phyloP scores from a whole-genome alignment of 73 alveolate genomes.

The Paramecium biaurelia region DNA sequence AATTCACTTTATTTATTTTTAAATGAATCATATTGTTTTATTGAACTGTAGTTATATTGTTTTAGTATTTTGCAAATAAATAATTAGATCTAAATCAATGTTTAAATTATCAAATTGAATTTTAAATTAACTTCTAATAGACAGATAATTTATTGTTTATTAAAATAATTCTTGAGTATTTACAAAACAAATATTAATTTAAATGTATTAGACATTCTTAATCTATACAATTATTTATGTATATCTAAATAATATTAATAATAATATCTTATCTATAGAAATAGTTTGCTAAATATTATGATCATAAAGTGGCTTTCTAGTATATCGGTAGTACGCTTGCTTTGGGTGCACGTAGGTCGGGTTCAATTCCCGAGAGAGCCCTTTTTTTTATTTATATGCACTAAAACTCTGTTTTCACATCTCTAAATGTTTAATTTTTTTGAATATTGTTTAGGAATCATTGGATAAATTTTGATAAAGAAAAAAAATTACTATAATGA shows the following conservation, averaged over 20 bases:
- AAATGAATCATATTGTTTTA: too few relatives aligned
- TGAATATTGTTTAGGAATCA: too few relatives aligned
- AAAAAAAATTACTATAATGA: too few relatives aligned
- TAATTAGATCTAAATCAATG: too few relatives aligned
- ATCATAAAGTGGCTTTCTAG: constrained; percentile 26
- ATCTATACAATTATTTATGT: background rate
- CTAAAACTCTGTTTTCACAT: background rate
- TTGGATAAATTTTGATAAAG: too few relatives aligned
- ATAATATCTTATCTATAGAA: background rate
- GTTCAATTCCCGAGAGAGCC: constrained; percentile 44
- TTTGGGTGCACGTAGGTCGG: constrained; percentile 29
- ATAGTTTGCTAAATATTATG: background rate
- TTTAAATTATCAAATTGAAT: too few relatives aligned
- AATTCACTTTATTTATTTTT: background rate
- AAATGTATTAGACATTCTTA: background rate
- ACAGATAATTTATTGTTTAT: background rate
- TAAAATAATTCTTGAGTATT: background rate
- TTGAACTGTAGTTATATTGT: too few relatives aligned
- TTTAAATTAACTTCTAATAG: too few relatives aligned
- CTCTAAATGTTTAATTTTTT: background rate
- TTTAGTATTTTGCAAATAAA: too few relatives aligned
- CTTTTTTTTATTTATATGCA: background rate
- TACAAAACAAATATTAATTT: background rate
- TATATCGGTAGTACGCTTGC: constrained; percentile 44
- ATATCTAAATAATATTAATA: background rate